Base-by-base conservation (phyloP, 371 early-diverging fungal genomes). In the Haplosporangium sp. region DNA sequence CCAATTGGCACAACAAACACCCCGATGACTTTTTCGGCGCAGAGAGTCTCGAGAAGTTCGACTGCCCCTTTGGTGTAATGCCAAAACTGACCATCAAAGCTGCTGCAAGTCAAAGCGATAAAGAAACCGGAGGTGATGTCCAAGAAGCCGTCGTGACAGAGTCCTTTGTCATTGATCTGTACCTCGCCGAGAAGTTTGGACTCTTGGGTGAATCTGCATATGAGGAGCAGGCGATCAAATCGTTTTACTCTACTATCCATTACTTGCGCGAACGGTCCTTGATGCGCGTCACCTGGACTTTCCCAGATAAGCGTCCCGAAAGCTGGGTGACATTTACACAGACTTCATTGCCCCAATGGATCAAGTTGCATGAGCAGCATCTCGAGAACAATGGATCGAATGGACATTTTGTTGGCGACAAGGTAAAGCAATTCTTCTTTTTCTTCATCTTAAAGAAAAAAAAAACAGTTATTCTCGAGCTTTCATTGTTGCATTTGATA, bases 331-430 rank as follows among this genome's bases (percentile, higher is more conserved):
- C 29, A 4, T 61, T 55, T 18, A 40, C 37, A 10, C 47, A 9
- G 18, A 36, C 55, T n/a, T 13, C 7, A 13, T 16, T 72, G 9
- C 65, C 72, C 11, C 11, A 20, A 2, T 72, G 54, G 55, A 72
- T 72, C 37, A n/a, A 16, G 55, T 36, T 61, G 23, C 48, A 64
- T 1, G 66, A 72, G 38, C 55, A 54, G 20, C 72, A 72, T 40
- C 29, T 72, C 13, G 56, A 61, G 14, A 23, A 40, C 11, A 65
- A 72, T 29, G 72, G 66, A 2, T 16, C 50, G 9, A 72, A 65
- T 42, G 65, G 72, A 20, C 70, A 71, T 40, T 65, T 55, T 16
- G 48, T 65, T 50, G 72, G 72, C 7, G 62, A 72, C 8, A 61
- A 60, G 66, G 60, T 67, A 58, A n/a, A 6, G 46, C 5, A 2